A percentile compares a stretch with the other conserved stretches of the same genome.
Evolutionary conservation across 2,329 filamentous ascomycete species (phyloP).

Genomic region (Arthrobotrys conoides): DNA sequence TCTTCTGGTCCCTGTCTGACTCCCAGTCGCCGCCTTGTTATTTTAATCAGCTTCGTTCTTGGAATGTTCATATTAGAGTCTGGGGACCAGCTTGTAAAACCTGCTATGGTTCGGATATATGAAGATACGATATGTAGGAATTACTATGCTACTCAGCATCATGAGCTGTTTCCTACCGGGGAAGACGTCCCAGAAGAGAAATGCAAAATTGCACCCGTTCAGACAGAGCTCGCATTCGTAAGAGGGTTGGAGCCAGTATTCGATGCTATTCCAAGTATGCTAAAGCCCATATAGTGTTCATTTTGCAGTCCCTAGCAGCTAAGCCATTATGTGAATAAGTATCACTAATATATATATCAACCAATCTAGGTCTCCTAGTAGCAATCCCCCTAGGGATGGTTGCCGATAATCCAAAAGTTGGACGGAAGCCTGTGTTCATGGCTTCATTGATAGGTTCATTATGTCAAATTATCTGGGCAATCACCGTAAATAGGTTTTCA

Average conservation of each 20-base stretch:
- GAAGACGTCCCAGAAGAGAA: conserved; percentile 41
- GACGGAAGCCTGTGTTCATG: conserved; percentile 49
- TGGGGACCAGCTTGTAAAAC: conserved; percentile 7
- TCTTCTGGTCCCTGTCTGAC: neutral
- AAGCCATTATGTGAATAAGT: neutral
- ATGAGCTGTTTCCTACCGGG: conserved; percentile 22
- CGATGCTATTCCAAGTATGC: conserved; percentile 55
- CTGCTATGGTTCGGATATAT: conserved; percentile 50
- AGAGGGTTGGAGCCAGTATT: conserved; percentile 54
- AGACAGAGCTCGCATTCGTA: conserved; percentile 44
- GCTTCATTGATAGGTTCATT: conserved; percentile 15
- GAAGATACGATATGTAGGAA: conserved; percentile 57
- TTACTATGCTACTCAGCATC: conserved; percentile 40
- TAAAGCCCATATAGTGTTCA: neutral
- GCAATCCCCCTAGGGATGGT: conserved; percentile 55
- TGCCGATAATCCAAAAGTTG: conserved; percentile 55
- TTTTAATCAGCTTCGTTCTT: conserved; percentile 25
- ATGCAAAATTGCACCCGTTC: conserved; percentile 55
- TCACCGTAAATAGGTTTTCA: conserved; percentile 28
- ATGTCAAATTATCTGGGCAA: conserved; percentile 25
- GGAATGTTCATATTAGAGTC: conserved; percentile 41
- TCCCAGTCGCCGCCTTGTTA: conserved; percentile 17
- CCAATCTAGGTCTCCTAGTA: conserved; percentile 32
- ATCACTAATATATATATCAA: conserved; percentile 3
- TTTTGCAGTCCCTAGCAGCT: neutral